These are phyloP conservation scores for Colletotrichum simmondsii DNA, from an alignment of 2,329 filamentous ascomycete genomes.

Conservation along the genomic window DNA sequence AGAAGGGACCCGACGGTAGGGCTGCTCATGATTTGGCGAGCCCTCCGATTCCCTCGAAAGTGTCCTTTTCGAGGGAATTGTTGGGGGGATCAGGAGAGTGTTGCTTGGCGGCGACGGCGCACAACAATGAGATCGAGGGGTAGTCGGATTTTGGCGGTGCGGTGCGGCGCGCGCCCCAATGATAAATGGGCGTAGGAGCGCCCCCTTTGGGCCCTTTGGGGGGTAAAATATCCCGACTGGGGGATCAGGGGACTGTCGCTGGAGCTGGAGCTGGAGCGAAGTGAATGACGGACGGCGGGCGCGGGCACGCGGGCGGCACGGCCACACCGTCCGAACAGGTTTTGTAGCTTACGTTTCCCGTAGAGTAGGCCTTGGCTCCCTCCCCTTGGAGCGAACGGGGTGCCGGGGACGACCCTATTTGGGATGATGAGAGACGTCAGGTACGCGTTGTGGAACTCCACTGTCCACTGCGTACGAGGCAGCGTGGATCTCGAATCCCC, in stretches of 20 bases:
- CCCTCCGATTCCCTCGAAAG: slow-evolving; percentile 28
- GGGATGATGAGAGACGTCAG: slow-evolving; percentile 26
- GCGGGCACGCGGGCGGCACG: slow-evolving; percentile 21
- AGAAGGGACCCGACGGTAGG: slow-evolving; percentile 69
- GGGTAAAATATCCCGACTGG: slow-evolving; percentile 18
- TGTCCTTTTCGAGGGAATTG: slow-evolving; percentile 24
- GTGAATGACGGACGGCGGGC: slow-evolving; percentile 23
- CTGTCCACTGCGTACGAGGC: slow-evolving; percentile 26
- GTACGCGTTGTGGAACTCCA: slow-evolving; percentile 20
- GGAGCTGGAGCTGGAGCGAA: not conserved
- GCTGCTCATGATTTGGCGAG: slow-evolving; percentile 47
- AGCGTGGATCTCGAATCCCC: slow-evolving; percentile 27
- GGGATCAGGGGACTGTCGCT: not conserved
- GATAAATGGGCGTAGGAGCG: slow-evolving; percentile 23
- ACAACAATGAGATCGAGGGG: slow-evolving; percentile 18
- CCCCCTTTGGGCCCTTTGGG: slow-evolving; percentile 12
- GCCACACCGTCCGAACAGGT: slow-evolving; percentile 33
- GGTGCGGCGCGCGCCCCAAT: slow-evolving; percentile 26
- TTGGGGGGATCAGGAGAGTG: not conserved
- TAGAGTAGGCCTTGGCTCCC: slow-evolving; percentile 31
- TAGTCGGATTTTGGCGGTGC: slow-evolving; percentile 12
- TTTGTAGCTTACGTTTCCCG: slow-evolving; percentile 33
- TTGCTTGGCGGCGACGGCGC: not conserved
- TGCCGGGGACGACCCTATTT: slow-evolving; percentile 24
- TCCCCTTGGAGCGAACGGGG: slow-evolving; percentile 27